phyloP scores from a whole-genome alignment of 805 yeast species.

The Kodamaea fukazawae region DNA sequence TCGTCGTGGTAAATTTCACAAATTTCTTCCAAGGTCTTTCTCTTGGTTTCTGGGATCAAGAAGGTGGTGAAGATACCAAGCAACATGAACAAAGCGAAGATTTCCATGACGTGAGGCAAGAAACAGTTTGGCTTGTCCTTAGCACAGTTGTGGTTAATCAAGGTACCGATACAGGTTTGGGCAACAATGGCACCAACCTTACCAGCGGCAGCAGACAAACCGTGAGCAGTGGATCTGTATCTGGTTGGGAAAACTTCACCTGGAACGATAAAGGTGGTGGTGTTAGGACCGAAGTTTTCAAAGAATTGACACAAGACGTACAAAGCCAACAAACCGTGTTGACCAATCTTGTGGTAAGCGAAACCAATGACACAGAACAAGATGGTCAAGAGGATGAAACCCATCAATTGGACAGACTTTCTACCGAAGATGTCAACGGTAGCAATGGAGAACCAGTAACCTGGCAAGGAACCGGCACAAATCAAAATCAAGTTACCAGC shows the following conservation, averaged over 20 bases:
- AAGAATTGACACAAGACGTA: slow-evolving; percentile 83
- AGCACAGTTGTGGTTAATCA: slow-evolving; percentile 75
- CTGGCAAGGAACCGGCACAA: slow-evolving; percentile 95
- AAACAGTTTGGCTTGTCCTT: slow-evolving; percentile 62
- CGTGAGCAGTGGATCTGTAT: slow-evolving; percentile 94
- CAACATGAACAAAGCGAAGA: slow-evolving; percentile 89
- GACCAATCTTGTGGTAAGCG: slow-evolving; percentile 65
- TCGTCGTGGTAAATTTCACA: slow-evolving; percentile 83
- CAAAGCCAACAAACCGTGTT: slow-evolving; percentile 65
- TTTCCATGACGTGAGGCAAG: slow-evolving; percentile 91
- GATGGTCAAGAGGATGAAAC: slow-evolving; percentile 68
- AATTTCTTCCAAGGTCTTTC: slow-evolving; percentile 84
- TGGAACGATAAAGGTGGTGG: slow-evolving; percentile 86
- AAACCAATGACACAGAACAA: slow-evolving; percentile 81
- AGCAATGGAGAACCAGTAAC: slow-evolving; percentile 84
- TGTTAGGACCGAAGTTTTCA: slow-evolving; percentile 91
- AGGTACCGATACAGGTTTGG: slow-evolving; percentile 81
- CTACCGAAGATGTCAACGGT: slow-evolving; percentile 81
- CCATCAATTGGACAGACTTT: slow-evolving; percentile 75
- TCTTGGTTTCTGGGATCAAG: slow-evolving; percentile 85
- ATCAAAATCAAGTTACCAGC: slow-evolving; percentile 91
- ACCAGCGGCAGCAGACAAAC: slow-evolving; percentile 90
- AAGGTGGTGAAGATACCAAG: slow-evolving; percentile 64
- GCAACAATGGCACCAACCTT: slow-evolving; percentile 93
- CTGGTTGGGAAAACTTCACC: slow-evolving; percentile 94